Percentiles rank a stretch among this genome's conserved stretches.
These are phyloP conservation scores for Geoglossum cookeanum DNA, from an alignment of 2,329 filamentous ascomycete genomes.

Conservation along the genomic window DNA sequence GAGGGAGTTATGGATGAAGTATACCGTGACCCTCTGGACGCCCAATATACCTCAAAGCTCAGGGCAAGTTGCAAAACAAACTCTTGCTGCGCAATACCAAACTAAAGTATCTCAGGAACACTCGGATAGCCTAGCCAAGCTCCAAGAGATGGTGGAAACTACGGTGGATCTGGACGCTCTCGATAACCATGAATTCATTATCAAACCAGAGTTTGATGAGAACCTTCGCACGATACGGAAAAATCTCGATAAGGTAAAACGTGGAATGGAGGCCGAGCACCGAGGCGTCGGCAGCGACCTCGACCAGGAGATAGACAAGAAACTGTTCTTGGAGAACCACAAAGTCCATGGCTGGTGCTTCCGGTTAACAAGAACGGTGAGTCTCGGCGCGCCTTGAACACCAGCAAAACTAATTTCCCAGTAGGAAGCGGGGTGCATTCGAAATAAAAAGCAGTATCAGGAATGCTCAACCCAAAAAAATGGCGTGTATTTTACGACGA, in stretches of 20 bases:
- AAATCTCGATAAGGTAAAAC: conserved; percentile 68
- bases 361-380: conserved; percentile 56
- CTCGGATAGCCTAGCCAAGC: conserved; percentile 59
- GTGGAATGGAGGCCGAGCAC: conserved; percentile 73
- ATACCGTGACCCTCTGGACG: conserved; percentile 73
- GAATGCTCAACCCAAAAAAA: conserved; percentile 98
- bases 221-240: conserved; percentile 70
- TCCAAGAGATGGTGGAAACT: conserved; percentile 97
- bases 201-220: conserved; percentile 96
- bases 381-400: not conserved
- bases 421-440: conserved; percentile 70
- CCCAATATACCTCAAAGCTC: conserved; percentile 71
- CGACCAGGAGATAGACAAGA: conserved; percentile 88
- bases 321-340: conserved; percentile 93
- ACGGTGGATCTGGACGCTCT: conserved; percentile 91
- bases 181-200: conserved; percentile 94
- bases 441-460: conserved; percentile 75
- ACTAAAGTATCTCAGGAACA: conserved; percentile 27
- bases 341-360: conserved; percentile 94
- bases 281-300: conserved; percentile 58
- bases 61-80: conserved; percentile 19
- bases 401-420: not conserved
- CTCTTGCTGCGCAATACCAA: not conserved
- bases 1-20: conserved; percentile 91
- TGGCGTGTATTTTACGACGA: conserved; percentile 93